Percentiles rank a stretch among this genome's conserved stretches.
These are phyloP conservation scores for Cyphellophora europaea DNA, from an alignment of 2,329 filamentous ascomycete species.

Conservation along the genomic window DNA sequence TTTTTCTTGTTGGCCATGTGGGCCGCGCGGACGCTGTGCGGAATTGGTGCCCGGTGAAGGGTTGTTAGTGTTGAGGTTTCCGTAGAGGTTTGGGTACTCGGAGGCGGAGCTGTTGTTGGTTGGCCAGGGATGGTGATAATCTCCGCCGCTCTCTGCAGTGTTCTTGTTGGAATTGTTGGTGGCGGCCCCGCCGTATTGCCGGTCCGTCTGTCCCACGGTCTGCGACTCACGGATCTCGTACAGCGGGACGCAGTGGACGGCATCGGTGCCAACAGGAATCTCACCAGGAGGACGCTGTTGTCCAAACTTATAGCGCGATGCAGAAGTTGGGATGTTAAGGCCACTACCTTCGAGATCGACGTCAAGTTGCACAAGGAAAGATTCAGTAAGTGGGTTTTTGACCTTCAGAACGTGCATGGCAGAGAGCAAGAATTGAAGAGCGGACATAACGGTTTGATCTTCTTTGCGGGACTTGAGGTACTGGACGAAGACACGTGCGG, in stretches of 20 bases:
- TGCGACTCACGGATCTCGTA: slow-evolving; percentile 17
- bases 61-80: neutral
- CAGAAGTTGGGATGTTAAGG: slow-evolving; percentile 20
- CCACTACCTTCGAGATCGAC: slow-evolving; percentile 66
- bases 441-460: slow-evolving; percentile 66
- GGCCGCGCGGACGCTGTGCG: too few species aligned
- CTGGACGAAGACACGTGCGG: slow-evolving; percentile 88
- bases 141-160: slow-evolving; percentile 1
- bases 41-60: too few species aligned
- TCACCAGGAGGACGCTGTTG: slow-evolving; percentile 12
- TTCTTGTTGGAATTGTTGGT: neutral
- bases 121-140: neutral
- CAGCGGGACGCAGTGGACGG: slow-evolving; percentile 15
- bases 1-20: too few species aligned
- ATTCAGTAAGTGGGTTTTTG: slow-evolving; percentile 85
- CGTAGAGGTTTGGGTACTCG: slow-evolving; percentile 1
- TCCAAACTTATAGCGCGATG: slow-evolving; percentile 14
- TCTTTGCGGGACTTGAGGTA: slow-evolving; percentile 91
- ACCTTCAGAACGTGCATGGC: slow-evolving; percentile 85
- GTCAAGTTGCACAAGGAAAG: slow-evolving; percentile 86
- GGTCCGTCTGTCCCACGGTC: slow-evolving; percentile 3
- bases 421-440: slow-evolving; percentile 78
- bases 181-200: neutral
- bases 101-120: neutral
- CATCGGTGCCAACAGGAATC: slow-evolving; percentile 15